Evolutionary conservation across 2,329 filamentous ascomycete genomes (phyloP).

Genomic region (Graphilbum sp.): DNA sequence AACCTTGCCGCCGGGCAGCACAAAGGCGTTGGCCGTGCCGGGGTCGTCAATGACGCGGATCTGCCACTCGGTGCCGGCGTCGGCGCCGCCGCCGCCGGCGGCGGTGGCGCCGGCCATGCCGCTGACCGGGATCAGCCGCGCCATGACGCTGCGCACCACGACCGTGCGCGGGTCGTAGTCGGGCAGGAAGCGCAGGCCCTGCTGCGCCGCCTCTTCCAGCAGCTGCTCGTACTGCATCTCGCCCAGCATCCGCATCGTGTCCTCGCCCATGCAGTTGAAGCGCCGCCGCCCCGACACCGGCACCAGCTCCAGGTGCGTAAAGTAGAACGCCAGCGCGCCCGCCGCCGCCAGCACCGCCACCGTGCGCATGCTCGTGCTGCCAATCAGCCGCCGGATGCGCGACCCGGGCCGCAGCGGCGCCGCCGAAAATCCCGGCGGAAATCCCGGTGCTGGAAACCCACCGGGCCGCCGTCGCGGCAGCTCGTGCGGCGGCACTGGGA

Average conservation of each 20-base stretch:
- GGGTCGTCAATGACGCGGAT: constrained; percentile 57
- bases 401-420: neutral
- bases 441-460: constrained; percentile 2
- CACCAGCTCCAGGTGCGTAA: constrained; percentile 53
- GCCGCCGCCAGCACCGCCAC: constrained; percentile 23
- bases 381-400: constrained; percentile 2
- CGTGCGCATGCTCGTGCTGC: constrained; percentile 19
- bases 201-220: constrained; percentile 33
- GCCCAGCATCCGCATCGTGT: constrained; percentile 35
- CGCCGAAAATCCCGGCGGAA: neutral
- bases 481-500: constrained; percentile 6
- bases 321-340: constrained; percentile 42
- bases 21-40: constrained; percentile 55
- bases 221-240: constrained; percentile 38
- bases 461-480: constrained; percentile 5
- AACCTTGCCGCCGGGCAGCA: constrained; percentile 63
- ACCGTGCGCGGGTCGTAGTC: constrained; percentile 38
- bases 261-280: constrained; percentile 52
- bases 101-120: constrained; percentile 25
- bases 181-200: constrained; percentile 38
- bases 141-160: constrained; percentile 48
- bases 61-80: constrained; percentile 43
- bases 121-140: constrained; percentile 48
- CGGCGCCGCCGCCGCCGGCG: constrained; percentile 1
- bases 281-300: constrained; percentile 54